Evolutionary conservation across 2,329 filamentous ascomycete genomes (phyloP).

Genomic region (Fusarium pseudoanthophilum): DNA sequence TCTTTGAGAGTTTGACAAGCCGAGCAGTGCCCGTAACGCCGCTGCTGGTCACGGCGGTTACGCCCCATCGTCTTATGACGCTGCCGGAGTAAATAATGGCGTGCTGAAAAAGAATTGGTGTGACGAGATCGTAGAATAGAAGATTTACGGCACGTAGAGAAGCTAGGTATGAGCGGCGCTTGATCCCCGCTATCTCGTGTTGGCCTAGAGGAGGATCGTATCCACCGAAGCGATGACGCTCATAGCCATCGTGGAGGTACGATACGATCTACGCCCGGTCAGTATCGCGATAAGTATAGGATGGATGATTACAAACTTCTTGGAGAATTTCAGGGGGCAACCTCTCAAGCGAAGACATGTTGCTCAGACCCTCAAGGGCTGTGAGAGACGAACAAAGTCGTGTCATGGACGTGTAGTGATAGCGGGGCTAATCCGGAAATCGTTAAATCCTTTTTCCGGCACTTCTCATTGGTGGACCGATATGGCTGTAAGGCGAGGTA

Average conservation of each 20-base stretch:
- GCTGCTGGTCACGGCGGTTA: neutral
- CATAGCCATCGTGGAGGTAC: neutral
- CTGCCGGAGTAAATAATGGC: neutral
- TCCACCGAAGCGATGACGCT: neutral
- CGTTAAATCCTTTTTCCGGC: neutral
- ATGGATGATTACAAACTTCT: neutral
- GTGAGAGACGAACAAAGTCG: neutral
- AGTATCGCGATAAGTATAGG: rapidly evolving
- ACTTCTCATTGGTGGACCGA: neutral
- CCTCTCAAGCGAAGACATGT: neutral
- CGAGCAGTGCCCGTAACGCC: neutral
- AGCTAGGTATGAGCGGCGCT: neutral
- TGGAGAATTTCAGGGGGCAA: neutral
- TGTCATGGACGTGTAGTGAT: neutral
- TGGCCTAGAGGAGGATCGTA: neutral
- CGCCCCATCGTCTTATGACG: neutral
- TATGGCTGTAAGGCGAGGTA: neutral
- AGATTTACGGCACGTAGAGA: neutral
- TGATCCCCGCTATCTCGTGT: neutral
- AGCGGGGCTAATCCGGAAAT: neutral
- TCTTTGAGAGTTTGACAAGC: neutral
- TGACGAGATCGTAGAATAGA: neutral
- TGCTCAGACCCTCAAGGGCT: neutral
- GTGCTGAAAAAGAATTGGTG: neutral
- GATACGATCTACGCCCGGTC: neutral